These are phyloP conservation scores for Chaetoscypha palmicola DNA, from an alignment of 2,329 filamentous ascomycete genomes.

Conservation along the genomic window DNA sequence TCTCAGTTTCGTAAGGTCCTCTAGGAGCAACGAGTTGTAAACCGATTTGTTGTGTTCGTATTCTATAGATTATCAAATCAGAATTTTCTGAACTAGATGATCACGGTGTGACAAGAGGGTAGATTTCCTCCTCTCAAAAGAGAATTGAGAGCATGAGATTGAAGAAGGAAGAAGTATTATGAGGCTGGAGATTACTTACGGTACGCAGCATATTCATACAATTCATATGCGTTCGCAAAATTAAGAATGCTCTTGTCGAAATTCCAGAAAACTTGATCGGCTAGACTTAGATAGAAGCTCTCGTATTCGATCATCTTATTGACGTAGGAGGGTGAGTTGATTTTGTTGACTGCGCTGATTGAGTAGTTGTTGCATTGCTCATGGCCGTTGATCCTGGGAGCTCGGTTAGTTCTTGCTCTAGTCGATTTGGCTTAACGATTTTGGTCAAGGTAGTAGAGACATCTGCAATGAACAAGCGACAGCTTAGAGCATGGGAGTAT, in stretches of 20 bases:
- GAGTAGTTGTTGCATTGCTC: slow-evolving; percentile 20
- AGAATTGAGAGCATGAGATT: too few species aligned
- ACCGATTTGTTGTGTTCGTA: slow-evolving; percentile 45
- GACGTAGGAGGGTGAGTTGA: slow-evolving; percentile 7
- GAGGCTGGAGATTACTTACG: too few species aligned
- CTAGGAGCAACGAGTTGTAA: slow-evolving; percentile 35
- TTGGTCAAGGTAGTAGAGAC: too few species aligned
- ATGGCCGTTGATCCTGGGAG: slow-evolving; percentile 23
- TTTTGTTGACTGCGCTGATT: slow-evolving; percentile 9
- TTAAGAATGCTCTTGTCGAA: slow-evolving; percentile 16
- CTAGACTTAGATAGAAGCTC: slow-evolving; percentile 22
- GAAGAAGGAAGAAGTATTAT: too few species aligned
- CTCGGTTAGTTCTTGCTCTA: slow-evolving; percentile 1
- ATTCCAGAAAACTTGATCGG: slow-evolving; percentile 16
- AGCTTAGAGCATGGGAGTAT: too few species aligned
- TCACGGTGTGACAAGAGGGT: too few species aligned
- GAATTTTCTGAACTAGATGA: too few species aligned
- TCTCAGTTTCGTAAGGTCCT: slow-evolving; percentile 45
- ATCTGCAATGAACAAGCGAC: too few species aligned
- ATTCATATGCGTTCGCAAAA: slow-evolving; percentile 45
- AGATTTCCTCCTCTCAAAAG: too few species aligned
- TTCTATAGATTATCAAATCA: too few species aligned
- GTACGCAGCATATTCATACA: slow-evolving; percentile 52
- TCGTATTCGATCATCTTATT: slow-evolving; percentile 6
- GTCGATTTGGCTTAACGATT: not conserved